These are phyloP conservation scores for Moesziomyces sp. DNA, from an alignment of 1,284 basidiomycete genomes.

Conservation along the genomic window DNA sequence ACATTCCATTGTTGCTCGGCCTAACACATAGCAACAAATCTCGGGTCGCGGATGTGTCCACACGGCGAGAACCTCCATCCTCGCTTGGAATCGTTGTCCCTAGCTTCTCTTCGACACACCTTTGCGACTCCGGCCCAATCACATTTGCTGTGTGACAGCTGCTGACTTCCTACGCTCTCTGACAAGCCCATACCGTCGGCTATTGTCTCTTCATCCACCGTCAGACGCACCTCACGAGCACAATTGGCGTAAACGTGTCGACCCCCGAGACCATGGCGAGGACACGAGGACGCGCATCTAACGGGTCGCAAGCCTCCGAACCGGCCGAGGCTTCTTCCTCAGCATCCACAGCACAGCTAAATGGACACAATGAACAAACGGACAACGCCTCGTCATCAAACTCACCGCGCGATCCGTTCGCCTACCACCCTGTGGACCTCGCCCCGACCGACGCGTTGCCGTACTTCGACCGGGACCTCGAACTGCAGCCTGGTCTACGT, in stretches of 20 bases:
- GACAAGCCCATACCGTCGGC: no score
- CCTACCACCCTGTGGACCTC: conserved; percentile 30
- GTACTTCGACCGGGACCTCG: conserved; percentile 93
- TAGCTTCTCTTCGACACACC: no score
- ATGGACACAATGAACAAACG: not conserved
- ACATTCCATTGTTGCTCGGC: not conserved
- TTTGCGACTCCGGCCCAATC: no score
- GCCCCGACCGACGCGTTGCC: conserved; percentile 79
- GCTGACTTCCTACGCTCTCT: no score
- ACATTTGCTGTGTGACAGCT: no score
- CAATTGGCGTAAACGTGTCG: no score
- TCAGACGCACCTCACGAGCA: no score
- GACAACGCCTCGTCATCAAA: not conserved
- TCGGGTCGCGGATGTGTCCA: conserved; percentile 10
- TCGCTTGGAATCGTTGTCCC: no score
- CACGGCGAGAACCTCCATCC: not conserved
- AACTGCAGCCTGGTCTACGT: conserved; percentile 77
- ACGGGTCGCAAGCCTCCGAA: conserved; percentile 26
- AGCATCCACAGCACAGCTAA: not conserved
- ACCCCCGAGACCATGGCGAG: conserved; percentile 12
- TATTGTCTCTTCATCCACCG: no score
- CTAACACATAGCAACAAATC: not conserved
- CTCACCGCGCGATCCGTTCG: conserved; percentile 12
- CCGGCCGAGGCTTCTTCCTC: conserved; percentile 16
- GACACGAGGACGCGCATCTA: conserved; percentile 18